Conservation (phyloP, 805 yeast genomes). For the Candida khao-thaluensis region DNA sequence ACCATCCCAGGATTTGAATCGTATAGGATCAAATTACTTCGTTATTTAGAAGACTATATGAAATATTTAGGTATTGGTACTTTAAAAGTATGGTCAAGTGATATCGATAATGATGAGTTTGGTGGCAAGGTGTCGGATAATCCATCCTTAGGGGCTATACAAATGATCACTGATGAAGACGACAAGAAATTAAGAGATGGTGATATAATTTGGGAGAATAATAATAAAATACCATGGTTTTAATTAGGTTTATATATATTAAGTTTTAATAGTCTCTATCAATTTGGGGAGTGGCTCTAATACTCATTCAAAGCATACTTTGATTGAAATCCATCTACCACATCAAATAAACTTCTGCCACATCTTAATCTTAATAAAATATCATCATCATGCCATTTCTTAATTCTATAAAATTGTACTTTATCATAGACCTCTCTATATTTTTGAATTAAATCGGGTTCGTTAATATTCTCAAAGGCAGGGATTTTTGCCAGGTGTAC, state of each 20-base stretch:
- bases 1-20: constrained; percentile 1
- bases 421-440: constrained; percentile 24
- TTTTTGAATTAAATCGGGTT: constrained; percentile 20
- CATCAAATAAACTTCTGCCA: constrained; percentile 21
- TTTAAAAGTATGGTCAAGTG: constrained; percentile 38
- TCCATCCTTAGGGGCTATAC: constrained; percentile 35
- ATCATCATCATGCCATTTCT: constrained; percentile 40
- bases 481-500: constrained; percentile 41
- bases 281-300: too few species aligned
- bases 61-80: constrained; percentile 9
- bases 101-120: constrained; percentile 11
- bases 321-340: constrained; percentile 27
- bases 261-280: too few species aligned
- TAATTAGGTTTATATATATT: too few species aligned
- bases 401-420: constrained; percentile 32
- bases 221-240: constrained; percentile 44
- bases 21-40: constrained; percentile 2
- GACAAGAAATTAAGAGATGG: constrained; percentile 24
- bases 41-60: constrained; percentile 5
- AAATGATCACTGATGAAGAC: constrained; percentile 26
- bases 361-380: constrained; percentile 32
- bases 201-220: constrained; percentile 39
- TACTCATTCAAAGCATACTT: constrained; percentile 8
- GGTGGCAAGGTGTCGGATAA: constrained; percentile 22
- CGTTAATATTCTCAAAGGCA: constrained; percentile 22